These are phyloP conservation scores for Russula brevipes DNA, from an alignment of 768 basidiomycete species.

Conservation along the genomic window DNA sequence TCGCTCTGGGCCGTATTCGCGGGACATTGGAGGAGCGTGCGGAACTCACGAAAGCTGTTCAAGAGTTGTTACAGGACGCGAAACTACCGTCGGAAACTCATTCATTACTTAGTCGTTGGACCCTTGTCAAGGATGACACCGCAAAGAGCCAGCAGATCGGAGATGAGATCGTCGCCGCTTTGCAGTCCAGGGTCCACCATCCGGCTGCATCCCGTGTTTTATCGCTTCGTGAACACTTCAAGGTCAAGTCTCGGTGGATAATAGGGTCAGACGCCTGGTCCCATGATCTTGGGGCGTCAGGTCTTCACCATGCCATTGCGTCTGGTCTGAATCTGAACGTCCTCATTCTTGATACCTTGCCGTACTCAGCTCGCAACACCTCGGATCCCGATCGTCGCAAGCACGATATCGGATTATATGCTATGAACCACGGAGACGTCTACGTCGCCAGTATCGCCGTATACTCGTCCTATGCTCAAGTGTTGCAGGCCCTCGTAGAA, in stretches of 20 bases:
- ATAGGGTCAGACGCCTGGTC: constrained; percentile 98
- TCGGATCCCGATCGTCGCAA: constrained; percentile 74
- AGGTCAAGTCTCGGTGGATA: constrained; percentile 83
- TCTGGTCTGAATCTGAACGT: constrained; percentile 91
- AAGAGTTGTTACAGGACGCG: constrained; percentile 54
- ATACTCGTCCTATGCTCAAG: constrained; percentile 93
- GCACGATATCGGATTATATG: constrained; percentile 95
- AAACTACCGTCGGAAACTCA: constrained; percentile 54
- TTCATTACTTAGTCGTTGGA: constrained; percentile 72
- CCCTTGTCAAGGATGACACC: constrained; percentile 66
- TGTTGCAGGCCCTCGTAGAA: constrained; percentile 84
- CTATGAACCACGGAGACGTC: constrained; percentile 96
- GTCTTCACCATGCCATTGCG: constrained; percentile 89
- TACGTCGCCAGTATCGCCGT: constrained; percentile 95
- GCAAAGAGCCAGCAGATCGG: constrained; percentile 56
- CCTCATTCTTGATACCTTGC: constrained; percentile 87
- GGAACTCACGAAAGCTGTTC: constrained; percentile 58
- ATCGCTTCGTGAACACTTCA: constrained; percentile 54
- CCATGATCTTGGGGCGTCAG: constrained; percentile 92
- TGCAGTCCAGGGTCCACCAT: constrained; percentile 41
- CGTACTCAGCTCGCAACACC: constrained; percentile 74
- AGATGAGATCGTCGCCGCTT: constrained; percentile 47
- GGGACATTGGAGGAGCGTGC: constrained; percentile 74
- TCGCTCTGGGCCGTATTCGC: constrained; percentile 86
- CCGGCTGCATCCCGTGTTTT: constrained; percentile 54